These are phyloP conservation scores for Allium sativum DNA, from an alignment of 106 monocot genomes.

Conservation along the genomic window DNA sequence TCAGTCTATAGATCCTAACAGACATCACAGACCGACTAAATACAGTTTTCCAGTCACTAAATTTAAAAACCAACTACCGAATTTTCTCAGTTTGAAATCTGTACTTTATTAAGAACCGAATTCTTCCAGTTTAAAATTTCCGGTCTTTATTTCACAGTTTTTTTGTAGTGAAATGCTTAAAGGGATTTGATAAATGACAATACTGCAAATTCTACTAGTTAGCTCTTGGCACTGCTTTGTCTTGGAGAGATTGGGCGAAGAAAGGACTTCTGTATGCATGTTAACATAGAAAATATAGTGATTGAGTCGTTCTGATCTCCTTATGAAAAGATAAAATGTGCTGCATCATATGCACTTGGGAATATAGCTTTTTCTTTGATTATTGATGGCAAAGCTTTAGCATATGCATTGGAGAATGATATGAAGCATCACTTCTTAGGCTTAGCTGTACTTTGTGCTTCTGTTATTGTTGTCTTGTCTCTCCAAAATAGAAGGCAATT, in stretches of 20 bases:
- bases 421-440: constrained; percentile 44
- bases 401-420: constrained; percentile 50
- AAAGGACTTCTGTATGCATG: constrained; percentile 80
- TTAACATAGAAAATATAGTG: constrained; percentile 79
- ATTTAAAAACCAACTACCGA: too few species aligned
- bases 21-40: too few species aligned
- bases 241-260: constrained; percentile 95
- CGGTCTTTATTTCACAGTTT: too few species aligned
- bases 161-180: too few species aligned
- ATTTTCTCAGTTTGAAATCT: too few species aligned
- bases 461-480: constrained; percentile 70
- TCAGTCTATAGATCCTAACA: too few species aligned
- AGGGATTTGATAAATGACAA: constrained; percentile 66
- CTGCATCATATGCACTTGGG: constrained; percentile 96
- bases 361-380: constrained; percentile 84
- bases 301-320: constrained; percentile 99
- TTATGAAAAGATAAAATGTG: constrained; percentile 99
- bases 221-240: constrained; percentile 84
- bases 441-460: constrained; percentile 51
- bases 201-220: constrained; percentile 61
- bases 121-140: too few species aligned
- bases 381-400: constrained; percentile 55
- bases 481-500: constrained; percentile 63
- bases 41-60: too few species aligned
- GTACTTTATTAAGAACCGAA: too few species aligned